Evolutionary conservation across 2,329 filamentous ascomycete genomes (phyloP), one percentile per base, ranked within the genome.

Genomic region (Penicillium sp.): DNA sequence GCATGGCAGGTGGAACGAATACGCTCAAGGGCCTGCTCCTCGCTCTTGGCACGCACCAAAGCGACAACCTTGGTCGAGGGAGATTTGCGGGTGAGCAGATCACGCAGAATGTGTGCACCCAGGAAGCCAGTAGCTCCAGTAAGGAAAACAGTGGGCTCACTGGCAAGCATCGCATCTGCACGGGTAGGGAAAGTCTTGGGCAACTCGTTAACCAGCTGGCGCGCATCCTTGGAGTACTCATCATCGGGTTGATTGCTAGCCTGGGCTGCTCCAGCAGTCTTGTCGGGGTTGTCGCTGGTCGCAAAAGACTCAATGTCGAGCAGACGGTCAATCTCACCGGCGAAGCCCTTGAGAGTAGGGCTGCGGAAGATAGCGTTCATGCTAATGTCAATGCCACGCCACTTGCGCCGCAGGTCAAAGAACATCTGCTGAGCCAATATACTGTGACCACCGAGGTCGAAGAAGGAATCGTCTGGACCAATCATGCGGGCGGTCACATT

Each of bases 91-190:
- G 80, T 79, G 1, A 96, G 77, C 1, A 95, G 71, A 47, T 95
- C 88, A 47, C 80, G 80, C 28, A 95, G 74, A 9, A 96, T 75
- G 63, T 90, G 95, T 0, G 88, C 81, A 25, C 91, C 91, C 18
- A 96, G 72, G 75, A 96, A 96, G 2, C 91, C 91, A 4, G 91
- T 96, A 3, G 88, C 89, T 38, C 92, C 90, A 2, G 91, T 96
- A 4, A 96, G 73, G 68, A 96, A 87, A 9, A 93, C 78, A 0
- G 85, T 89, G 3, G 76, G 71, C 32, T 66, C 66, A 6, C 57
- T 57, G 25, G 64, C 54, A 12, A 70, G 63, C 29, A 75, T 60
- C 35, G 55, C 61, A 41, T 53, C 73, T 50, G 49, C 69, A 53
- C 54, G 68, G 1, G 56, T 49, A 28, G 65, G 62, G 58, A 73